Percentiles rank a stretch among this genome's conserved stretches.
Conservation (phyloP, 371 early-diverging fungal genomes). For the Choanephora cucurbitarum region DNA sequence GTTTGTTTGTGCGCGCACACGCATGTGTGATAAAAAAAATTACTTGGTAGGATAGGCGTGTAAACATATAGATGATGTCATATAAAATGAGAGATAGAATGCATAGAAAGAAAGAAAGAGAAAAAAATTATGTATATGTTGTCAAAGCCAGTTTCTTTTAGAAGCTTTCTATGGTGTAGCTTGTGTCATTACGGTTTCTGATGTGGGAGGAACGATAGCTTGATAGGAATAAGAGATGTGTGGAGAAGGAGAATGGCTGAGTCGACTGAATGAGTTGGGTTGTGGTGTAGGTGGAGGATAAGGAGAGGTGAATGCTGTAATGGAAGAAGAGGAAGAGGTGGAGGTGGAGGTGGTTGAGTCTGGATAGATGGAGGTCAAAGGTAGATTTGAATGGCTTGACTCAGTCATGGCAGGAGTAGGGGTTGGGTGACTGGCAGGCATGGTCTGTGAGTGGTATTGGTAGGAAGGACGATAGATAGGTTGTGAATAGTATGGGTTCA, state of each 20-base stretch:
- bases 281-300: background rate
- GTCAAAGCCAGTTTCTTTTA: background rate
- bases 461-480: too few relatives aligned
- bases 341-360: too few relatives aligned
- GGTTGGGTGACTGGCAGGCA: too few relatives aligned
- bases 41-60: background rate
- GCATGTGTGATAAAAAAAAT: background rate
- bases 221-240: background rate
- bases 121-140: background rate
- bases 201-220: background rate
- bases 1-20: too few relatives aligned
- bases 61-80: background rate
- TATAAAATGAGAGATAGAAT: background rate
- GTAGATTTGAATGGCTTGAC: too few relatives aligned
- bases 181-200: background rate
- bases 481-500: too few relatives aligned
- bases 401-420: too few relatives aligned
- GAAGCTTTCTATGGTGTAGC: background rate
- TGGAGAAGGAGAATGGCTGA: background rate
- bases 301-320: background rate
- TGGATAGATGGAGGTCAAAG: too few relatives aligned
- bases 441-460: too few relatives aligned
- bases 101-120: background rate
- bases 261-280: background rate
- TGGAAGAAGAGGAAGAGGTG: background rate